These are phyloP conservation scores for Rauvolfia tetraphylla DNA, from an alignment of 257 asterid species.

Conservation along the genomic window DNA sequence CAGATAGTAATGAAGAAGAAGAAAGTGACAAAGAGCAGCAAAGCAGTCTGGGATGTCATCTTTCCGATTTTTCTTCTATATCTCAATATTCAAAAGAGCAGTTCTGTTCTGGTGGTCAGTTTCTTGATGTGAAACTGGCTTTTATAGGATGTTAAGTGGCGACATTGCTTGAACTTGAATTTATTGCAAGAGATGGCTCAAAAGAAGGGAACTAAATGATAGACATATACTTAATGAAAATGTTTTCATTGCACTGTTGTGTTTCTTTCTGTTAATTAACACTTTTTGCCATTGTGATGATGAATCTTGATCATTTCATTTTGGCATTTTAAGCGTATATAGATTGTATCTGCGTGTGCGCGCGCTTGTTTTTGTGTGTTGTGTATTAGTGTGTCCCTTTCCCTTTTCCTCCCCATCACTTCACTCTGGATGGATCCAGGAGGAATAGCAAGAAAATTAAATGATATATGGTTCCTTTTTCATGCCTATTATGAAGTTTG, in stretches of 20 bases:
- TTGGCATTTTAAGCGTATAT: neutral
- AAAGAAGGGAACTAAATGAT: slow-evolving; percentile 35
- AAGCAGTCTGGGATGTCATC: slow-evolving; percentile 21
- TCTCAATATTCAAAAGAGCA: neutral
- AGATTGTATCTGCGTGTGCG: neutral
- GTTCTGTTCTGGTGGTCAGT: neutral
- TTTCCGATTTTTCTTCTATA: neutral
- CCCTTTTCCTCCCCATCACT: neutral
- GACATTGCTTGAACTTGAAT: slow-evolving; percentile 37
- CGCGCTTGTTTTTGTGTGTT: too few relatives aligned
- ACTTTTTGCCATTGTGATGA: neutral
- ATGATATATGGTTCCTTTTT: slow-evolving; percentile 15
- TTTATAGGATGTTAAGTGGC: slow-evolving; percentile 23
- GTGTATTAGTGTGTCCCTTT: neutral
- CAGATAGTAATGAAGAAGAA: slow-evolving; percentile 14
- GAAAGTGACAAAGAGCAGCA: slow-evolving; percentile 18
- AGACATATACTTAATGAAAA: slow-evolving; percentile 11
- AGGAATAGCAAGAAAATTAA: neutral
- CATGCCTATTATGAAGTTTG: slow-evolving; percentile 20
- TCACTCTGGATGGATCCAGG: neutral
- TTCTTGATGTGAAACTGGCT: slow-evolving; percentile 5
- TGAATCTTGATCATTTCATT: neutral
- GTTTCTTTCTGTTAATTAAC: neutral
- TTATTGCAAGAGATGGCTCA: slow-evolving; percentile 10
- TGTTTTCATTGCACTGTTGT: neutral